A percentile compares a stretch with the other conserved stretches of the same genome.
Conservation (phyloP, 2,329 filamentous ascomycete species). For the Fusarium verrucosum region DNA sequence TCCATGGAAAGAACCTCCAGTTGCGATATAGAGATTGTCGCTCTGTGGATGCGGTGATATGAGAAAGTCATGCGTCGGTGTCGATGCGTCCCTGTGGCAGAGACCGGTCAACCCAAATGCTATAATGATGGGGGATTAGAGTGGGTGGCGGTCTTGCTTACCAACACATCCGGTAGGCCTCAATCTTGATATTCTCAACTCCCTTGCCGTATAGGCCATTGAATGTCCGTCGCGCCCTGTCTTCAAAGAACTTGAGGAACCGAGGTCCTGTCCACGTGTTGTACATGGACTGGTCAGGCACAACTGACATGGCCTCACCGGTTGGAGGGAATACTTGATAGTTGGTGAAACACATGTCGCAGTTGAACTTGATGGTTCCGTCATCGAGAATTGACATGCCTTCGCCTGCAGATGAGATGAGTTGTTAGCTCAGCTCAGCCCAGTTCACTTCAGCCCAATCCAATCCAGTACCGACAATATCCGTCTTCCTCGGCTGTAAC, state of each 20-base stretch:
- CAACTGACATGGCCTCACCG: conserved; percentile 62
- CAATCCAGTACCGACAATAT: conserved; percentile 8
- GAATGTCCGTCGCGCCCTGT: conserved; percentile 53
- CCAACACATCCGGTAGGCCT: conserved; percentile 59
- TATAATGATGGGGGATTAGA: not conserved
- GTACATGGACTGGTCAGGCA: conserved; percentile 56
- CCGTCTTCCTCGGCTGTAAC: conserved; percentile 9
- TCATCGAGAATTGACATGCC: conserved; percentile 57
- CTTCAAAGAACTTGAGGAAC: conserved; percentile 55
- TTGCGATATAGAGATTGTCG: conserved; percentile 66
- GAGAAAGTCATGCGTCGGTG: conserved; percentile 69
- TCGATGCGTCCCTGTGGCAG: conserved; percentile 65
- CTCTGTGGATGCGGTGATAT: conserved; percentile 62
- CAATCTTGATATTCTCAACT: conserved; percentile 51
- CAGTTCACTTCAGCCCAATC: not conserved
- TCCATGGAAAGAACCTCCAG: conserved; percentile 70
- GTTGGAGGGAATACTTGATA: conserved; percentile 56
- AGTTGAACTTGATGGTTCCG: conserved; percentile 69
- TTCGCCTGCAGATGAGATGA: conserved; percentile 47
- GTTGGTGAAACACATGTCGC: conserved; percentile 67
- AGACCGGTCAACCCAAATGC: conserved; percentile 26
- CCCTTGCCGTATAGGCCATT: conserved; percentile 55
- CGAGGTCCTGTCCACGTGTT: conserved; percentile 53
- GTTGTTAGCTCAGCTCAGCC: conserved; percentile 15
- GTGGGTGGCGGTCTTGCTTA: conserved; percentile 40